Percentiles rank a stretch among this genome's conserved stretches.
Conservation (phyloP, 495 filamentous ascomycete species). For the Aspergillus leporis region DNA sequence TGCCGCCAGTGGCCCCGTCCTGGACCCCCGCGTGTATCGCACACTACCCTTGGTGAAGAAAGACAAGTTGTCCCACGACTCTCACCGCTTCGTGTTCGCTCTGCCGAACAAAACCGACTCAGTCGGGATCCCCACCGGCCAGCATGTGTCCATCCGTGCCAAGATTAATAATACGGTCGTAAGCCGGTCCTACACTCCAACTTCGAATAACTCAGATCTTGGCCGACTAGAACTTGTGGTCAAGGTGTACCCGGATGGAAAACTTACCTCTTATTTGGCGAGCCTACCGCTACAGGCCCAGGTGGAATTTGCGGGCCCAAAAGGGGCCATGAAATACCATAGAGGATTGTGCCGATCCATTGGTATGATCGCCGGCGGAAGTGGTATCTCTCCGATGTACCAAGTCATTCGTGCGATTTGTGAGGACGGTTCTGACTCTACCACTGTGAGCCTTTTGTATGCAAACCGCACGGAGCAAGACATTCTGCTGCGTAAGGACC, state of each 20-base stretch:
- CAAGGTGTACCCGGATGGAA: slow-evolving; percentile 49
- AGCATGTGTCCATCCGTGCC: slow-evolving; percentile 52
- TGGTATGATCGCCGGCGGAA: too few species aligned
- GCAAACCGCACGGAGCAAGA: slow-evolving; percentile 41
- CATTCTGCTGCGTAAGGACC: slow-evolving; percentile 42
- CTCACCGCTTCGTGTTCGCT: slow-evolving; percentile 49
- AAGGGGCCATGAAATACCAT: slow-evolving; percentile 47
- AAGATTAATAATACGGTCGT: slow-evolving; percentile 42
- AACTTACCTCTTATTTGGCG: slow-evolving; percentile 48
- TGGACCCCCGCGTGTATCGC: slow-evolving; percentile 47
- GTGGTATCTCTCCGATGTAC: slow-evolving; percentile 62
- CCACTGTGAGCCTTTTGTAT: slow-evolving; percentile 48
- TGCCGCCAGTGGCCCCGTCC: too few species aligned
- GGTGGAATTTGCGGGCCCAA: slow-evolving; percentile 50
- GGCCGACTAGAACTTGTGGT: slow-evolving; percentile 50
- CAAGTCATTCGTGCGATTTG: slow-evolving; percentile 54
- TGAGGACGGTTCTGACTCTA: slow-evolving; percentile 47
- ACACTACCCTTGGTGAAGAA: slow-evolving; percentile 46
- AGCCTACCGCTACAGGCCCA: slow-evolving; percentile 40
- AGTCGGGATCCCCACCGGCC: slow-evolving; percentile 53
- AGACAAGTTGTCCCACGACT: slow-evolving; percentile 41
- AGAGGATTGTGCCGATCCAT: slow-evolving; percentile 33
- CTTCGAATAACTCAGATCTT: slow-evolving; percentile 50
- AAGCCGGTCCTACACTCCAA: slow-evolving; percentile 52
- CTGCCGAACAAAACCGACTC: slow-evolving; percentile 42